Evolutionary conservation across 1,284 basidiomycete species (phyloP).

Genomic region (Naganishia cerealis): DNA sequence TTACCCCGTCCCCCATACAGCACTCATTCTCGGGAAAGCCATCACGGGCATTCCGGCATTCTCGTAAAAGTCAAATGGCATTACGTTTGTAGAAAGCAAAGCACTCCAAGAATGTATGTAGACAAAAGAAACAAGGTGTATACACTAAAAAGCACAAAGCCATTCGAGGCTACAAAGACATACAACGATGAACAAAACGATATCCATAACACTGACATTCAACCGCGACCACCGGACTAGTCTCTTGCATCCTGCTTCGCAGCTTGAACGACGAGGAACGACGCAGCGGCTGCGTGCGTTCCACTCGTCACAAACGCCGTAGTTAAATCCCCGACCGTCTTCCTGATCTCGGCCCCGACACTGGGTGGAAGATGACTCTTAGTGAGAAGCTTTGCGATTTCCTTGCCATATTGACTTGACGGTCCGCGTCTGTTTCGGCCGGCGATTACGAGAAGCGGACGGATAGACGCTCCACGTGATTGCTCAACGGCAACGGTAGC

Average conservation of each 20-base stretch:
- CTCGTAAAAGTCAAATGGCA: constrained; percentile 42
- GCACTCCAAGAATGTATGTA: neutral
- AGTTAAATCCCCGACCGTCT: constrained; percentile 79
- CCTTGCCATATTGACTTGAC: constrained; percentile 54
- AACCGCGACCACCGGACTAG: neutral
- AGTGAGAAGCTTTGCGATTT: constrained; percentile 66
- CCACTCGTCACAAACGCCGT: constrained; percentile 68
- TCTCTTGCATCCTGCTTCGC: constrained; percentile 37
- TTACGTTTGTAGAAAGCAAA: neutral
- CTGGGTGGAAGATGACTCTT: constrained; percentile 59
- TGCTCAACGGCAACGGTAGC: constrained; percentile 44
- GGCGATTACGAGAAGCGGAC: constrained; percentile 63
- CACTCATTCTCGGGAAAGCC: constrained; percentile 85
- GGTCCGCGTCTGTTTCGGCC: constrained; percentile 72
- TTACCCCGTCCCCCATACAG: constrained; percentile 38
- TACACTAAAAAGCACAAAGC: neutral
- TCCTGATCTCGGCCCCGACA: constrained; percentile 65
- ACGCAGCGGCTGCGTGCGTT: constrained; percentile 55
- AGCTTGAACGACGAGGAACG: constrained; percentile 71
- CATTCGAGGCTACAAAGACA: constrained; percentile 9
- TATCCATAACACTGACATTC: neutral
- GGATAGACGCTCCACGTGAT: constrained; percentile 39
- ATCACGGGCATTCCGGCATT: constrained; percentile 85
- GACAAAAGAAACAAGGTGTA: constrained; percentile 1
- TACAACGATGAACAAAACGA: constrained; percentile 14